A percentile compares a stretch with the other conserved stretches of the same genome.
Conservation (phyloP, 257 asterid genomes). For the Solanum infundibuliforme region DNA sequence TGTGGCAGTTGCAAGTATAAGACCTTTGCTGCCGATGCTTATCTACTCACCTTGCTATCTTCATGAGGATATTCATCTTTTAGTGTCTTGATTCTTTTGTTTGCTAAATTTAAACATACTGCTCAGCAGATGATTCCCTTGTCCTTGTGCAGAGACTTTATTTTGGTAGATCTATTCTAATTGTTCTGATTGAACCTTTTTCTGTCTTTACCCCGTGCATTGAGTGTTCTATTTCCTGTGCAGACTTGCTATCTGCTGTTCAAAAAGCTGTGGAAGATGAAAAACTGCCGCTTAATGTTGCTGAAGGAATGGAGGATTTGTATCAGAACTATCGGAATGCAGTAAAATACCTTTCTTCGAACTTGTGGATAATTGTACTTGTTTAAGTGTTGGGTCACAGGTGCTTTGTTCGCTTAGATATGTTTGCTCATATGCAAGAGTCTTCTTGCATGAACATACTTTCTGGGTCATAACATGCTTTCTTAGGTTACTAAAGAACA, state of each 20-base stretch:
- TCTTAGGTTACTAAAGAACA: not conserved
- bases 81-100: not conserved
- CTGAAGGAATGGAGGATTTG: conserved; percentile 77
- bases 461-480: not conserved
- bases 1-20: not conserved
- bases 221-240: conserved; percentile 9
- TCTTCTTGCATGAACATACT: not conserved
- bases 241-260: conserved; percentile 72
- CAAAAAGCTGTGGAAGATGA: conserved; percentile 71
- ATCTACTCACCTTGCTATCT: not conserved
- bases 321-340: conserved; percentile 77
- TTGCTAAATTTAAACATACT: not conserved
- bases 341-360: conserved; percentile 43
- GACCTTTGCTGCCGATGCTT: not conserved
- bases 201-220: not conserved
- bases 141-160: not conserved
- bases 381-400: not conserved
- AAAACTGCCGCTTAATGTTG: conserved; percentile 54
- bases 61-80: no score
- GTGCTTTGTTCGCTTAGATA: not conserved
- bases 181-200: not conserved
- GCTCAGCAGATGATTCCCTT: not conserved
- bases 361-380: conserved; percentile 13
- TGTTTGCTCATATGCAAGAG: not conserved
- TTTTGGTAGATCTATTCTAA: not conserved